Base-by-base conservation (phyloP, 176 grass and related monocot species). In the Ensete glaucum region DNA sequence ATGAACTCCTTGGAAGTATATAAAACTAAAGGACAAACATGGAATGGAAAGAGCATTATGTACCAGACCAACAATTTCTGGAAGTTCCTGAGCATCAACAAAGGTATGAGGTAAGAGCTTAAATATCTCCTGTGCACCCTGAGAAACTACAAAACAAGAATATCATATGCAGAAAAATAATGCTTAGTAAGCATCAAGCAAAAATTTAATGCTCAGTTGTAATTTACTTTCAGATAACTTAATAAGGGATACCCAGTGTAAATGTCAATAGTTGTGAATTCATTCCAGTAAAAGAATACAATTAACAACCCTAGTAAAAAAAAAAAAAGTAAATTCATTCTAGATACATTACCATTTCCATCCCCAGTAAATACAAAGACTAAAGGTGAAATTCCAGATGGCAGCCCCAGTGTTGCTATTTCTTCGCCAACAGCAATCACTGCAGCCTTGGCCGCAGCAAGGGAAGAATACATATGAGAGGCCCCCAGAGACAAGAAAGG, bases 91-190 rank as follows among this genome's bases (percentile, higher is more conserved):
- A 64, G 81, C 73, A 76, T 87, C 78, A 59, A 98, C 48, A 8
- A 93, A 98, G 48, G 86, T 82, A 81, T 93, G 95, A 9, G 95
- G 95, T 77, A 98, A 91, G 75, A 93, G 76, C 80, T 98, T 98
- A 81, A 98, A 98, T 89, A 98, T 98, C 84, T 93, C 95, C 67
- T 98, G 90, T 53, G 88, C 90, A 4, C 95, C 95, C 79, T 98
- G 88, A 82, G 95, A 98, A 79, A 98, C 95, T 98, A 83, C 63
- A 51, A 26, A 1, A 52, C 53, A 68, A 70, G 50, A 77, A 92
- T 49, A 68, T 89, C 80, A 82, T 74, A 84, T 11, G 62, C 19
- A 27, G 25, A 50, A 62, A 84, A 76, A 43, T 43, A 62, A 23
- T 23, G 34, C 34, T 43, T 43, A 6, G 34, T 43, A 43, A 43